Evolutionary conservation across 1,284 basidiomycete genomes (phyloP), one percentile per base, ranked within the genome.

Genomic region (Cryptococcus hybrid): DNA sequence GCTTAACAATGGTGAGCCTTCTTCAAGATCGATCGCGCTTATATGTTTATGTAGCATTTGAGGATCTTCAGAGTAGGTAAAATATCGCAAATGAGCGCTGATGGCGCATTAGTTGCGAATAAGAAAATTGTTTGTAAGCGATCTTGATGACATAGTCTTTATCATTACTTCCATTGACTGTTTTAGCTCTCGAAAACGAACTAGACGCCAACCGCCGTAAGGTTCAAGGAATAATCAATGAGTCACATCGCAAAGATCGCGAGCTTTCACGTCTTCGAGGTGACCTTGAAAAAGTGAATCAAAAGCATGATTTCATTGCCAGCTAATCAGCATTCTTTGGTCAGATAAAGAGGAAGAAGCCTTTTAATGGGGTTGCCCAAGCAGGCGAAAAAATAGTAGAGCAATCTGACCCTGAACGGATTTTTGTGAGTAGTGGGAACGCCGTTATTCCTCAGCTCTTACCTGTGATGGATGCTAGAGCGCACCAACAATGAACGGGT

Each of bases 51-150:
- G 9, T 15, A 65, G 65, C 51, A 24, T 51, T 49, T 15, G 56
- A 51, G 24, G 64, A 65, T 42, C 52, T 68, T 12, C 58, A 58
- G 37, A 55, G 64, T 63, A 37, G 55, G 60, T 48, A 7, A 9
- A 36, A 36, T 34, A 8, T 13, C 24, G 12, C 37, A 12, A 15
- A 30, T 24, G 34, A 47, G 37, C 9, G 15, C 30, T 37, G n/a
- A 43, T 13, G 12, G 24, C 30, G 34, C 37, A 35, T 47, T 34
- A 65, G 61, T 52, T 24, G 59, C 59, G 18, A 52, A 60, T 8
- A 44, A 45, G 52, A 63, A 64, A 47, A 61, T 62, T 38, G 52
- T 57, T 13, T 50, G 61, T 62, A 36, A 40, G 62, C 55, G n/a
- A 47, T 47, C n/a, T 9, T 5, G 37, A 24, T 24, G 24, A 24